Percentiles rank a stretch among this genome's conserved stretches.
Evolutionary conservation across 2,329 filamentous ascomycete genomes (phyloP).

Genomic region (Elsinoe fawcettii): DNA sequence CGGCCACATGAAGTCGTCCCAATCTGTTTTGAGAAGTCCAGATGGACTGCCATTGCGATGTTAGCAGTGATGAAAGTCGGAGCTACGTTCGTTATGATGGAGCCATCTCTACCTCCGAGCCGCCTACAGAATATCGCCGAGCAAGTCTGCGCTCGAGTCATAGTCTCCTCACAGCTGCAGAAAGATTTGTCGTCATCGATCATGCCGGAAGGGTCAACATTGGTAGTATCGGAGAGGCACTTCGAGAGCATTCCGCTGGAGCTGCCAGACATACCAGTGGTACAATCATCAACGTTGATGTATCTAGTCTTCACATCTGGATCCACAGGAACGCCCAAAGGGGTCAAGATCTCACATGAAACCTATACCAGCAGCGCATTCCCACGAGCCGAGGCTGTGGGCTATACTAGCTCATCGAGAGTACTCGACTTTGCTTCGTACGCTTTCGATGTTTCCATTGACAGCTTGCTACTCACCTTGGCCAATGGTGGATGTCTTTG

Average conservation of each 20-base stretch:
- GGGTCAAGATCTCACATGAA: constrained; percentile 31
- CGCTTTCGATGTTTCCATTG: constrained; percentile 18
- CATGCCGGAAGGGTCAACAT: constrained; percentile 15
- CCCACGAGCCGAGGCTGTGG: constrained; percentile 25
- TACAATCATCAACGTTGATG: constrained; percentile 19
- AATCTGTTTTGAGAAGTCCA: constrained; percentile 25
- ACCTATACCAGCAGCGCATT: constrained; percentile 50
- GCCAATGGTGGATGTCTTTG: constrained; percentile 19
- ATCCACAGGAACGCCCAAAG: constrained; percentile 25
- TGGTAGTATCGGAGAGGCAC: constrained; percentile 16
- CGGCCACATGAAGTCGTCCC: constrained; percentile 19
- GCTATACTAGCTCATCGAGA: constrained; percentile 12
- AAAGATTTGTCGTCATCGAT: constrained; percentile 18
- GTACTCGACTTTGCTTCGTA: constrained; percentile 19
- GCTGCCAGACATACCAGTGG: too few relatives aligned
- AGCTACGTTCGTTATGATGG: constrained; percentile 24
- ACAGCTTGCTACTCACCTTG: constrained; percentile 18
- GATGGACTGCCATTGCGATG: constrained; percentile 25
- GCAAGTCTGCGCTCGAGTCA: constrained; percentile 21
- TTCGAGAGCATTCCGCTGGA: background rate
- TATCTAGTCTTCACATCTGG: constrained; percentile 27
- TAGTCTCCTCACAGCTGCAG: constrained; percentile 17
- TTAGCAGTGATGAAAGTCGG: constrained; percentile 28
- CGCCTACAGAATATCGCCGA: constrained; percentile 24
- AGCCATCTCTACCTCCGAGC: constrained; percentile 22